Base-by-base conservation (phyloP, 495 filamentous ascomycete genomes). In the Talaromyces trachyspermus region DNA sequence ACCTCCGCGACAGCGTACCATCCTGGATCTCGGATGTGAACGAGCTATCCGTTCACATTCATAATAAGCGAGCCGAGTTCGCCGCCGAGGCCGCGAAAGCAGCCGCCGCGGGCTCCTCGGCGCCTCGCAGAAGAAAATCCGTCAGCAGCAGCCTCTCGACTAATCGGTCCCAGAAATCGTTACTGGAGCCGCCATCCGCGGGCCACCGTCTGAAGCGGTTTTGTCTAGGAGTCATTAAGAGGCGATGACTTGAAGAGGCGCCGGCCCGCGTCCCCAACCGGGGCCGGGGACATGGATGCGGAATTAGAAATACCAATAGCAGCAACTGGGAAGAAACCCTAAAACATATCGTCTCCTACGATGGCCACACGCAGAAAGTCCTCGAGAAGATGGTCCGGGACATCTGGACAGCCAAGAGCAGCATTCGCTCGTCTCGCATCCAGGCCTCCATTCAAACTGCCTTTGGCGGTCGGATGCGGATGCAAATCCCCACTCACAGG, bases 21-120 rank as follows among this genome's bases (percentile, higher is more conserved):
- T 46, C 44, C 18, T 46, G 44, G 44, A 46, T 46, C 30, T 23
- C 44, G 8, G 32, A 35, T 9, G 44, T 33, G 17, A 32, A 46
- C 44, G 11, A 46, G 19, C 22, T 46, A 17, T 35, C 44, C 9
- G 44, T 29, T 14, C 44, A 46, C 29, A 30, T 46, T n/a, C 32
- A 46, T n/a, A 33, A 29, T 30, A 46, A 46, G 20, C 44, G 44
- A 32, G 44, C 44, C 27, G 44, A 46, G 30, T 46, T 46, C 22
- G 44, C 44, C 12, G 44, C 44, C 12, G 44, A 35, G 18, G 30
- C 44, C 10, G 22, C 22, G 22, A 35, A 46, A 37, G 0, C 15
- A 10, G 25, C 18, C 7, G 23, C 5, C 17, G 4, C 18, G 25
- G n/a, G n/a, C n/a, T 7, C 44, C 4, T 26, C 39, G 11, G 14